Conservation (phyloP, 768 basidiomycete species). For the Pisolithus tinctorius region DNA sequence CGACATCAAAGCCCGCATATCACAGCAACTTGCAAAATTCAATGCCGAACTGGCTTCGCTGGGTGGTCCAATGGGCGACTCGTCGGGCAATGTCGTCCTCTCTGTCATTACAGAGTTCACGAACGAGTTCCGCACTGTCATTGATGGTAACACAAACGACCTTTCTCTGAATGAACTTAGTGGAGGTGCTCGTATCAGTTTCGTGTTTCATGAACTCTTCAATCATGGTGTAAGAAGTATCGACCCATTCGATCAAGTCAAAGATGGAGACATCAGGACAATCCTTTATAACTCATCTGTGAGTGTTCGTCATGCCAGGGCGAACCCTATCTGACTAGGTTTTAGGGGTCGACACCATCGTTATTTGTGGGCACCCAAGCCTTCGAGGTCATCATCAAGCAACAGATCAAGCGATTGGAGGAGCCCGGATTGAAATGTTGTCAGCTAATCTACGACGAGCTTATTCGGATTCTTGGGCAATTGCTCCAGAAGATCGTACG, state of each 20-base stretch:
- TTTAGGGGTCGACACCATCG: slow-evolving; percentile 88
- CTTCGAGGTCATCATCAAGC: slow-evolving; percentile 98
- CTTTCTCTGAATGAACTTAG: slow-evolving; percentile 91
- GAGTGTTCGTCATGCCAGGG: slow-evolving; percentile 24
- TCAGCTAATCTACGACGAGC: slow-evolving; percentile 92
- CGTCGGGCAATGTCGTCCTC: slow-evolving; percentile 87
- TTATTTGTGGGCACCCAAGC: slow-evolving; percentile 96
- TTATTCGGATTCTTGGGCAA: slow-evolving; percentile 92
- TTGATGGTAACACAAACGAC: slow-evolving; percentile 97
- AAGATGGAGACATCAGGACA: slow-evolving; percentile 95
- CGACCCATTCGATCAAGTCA: slow-evolving; percentile 98
- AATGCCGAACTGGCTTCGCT: slow-evolving; percentile 75
- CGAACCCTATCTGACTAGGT: not conserved
- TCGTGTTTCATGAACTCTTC: slow-evolving; percentile 98
- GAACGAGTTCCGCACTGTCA: slow-evolving; percentile 90
- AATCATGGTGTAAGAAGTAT: slow-evolving; percentile 94
- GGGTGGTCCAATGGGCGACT: slow-evolving; percentile 85
- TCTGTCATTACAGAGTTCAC: slow-evolving; percentile 99
- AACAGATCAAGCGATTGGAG: slow-evolving; percentile 95
- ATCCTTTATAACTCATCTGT: slow-evolving; percentile 98
- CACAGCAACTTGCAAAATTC: slow-evolving; percentile 85
- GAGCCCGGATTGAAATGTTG: slow-evolving; percentile 93
- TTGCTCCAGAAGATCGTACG: slow-evolving; percentile 83
- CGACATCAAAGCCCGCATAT: slow-evolving; percentile 94
- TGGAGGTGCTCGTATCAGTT: slow-evolving; percentile 98